Conservation (phyloP, 202 grass and related monocot species). For the Hordeum pubiflorum region DNA sequence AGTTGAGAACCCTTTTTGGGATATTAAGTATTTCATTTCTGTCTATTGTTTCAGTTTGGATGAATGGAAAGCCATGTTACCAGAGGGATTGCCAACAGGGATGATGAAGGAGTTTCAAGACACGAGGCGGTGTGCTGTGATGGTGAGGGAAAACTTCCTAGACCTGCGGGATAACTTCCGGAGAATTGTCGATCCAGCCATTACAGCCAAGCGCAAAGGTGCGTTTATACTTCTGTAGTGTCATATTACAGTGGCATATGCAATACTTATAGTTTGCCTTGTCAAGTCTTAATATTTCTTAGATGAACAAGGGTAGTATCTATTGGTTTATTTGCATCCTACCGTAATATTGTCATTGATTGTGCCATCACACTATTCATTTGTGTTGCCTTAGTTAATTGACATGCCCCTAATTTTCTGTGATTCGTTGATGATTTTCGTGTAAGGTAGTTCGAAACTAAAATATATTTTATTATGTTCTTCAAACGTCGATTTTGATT, state of each 20-base stretch:
- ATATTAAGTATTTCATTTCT: neutral
- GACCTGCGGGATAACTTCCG: slow-evolving; percentile 90
- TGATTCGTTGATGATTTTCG: neutral
- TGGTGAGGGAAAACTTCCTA: slow-evolving; percentile 87
- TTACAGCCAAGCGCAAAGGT: slow-evolving; percentile 68
- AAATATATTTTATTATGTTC: neutral
- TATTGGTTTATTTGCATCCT: slow-evolving; percentile 13
- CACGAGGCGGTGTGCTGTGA: slow-evolving; percentile 81
- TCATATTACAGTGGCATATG: neutral
- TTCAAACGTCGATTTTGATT: neutral
- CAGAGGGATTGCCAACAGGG: slow-evolving; percentile 75
- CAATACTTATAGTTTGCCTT: slow-evolving; percentile 19
- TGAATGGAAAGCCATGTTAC: slow-evolving; percentile 83
- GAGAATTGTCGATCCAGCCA: slow-evolving; percentile 67
- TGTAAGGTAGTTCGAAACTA: neutral
- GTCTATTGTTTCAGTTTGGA: slow-evolving; percentile 56
- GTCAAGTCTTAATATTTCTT: slow-evolving; percentile 14
- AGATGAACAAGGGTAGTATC: neutral
- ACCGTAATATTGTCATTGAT: neutral
- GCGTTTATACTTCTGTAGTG: neutral
- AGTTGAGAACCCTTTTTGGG: neutral
- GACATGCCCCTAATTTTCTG: neutral
- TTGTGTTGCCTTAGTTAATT: neutral
- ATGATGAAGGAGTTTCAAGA: slow-evolving; percentile 92
- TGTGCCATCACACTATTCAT: neutral